These are phyloP conservation scores for Ascochyta pisi DNA, from an alignment of 2,329 filamentous ascomycete genomes.

Conservation along the genomic window DNA sequence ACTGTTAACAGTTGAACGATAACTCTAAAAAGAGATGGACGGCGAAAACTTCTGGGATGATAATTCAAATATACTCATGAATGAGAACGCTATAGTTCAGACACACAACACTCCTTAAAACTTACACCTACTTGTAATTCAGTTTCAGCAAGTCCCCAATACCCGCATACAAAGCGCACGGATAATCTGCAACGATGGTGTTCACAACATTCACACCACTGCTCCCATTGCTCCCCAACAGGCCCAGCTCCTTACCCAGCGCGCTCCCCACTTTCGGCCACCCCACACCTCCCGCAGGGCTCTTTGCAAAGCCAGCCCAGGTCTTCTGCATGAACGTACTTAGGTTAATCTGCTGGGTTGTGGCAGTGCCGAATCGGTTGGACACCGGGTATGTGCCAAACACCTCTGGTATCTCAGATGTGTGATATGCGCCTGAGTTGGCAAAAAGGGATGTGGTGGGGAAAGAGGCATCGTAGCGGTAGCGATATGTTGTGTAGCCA, in stretches of 20 bases:
- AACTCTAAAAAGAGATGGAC: too few relatives aligned
- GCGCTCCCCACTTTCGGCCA: constrained; percentile 16
- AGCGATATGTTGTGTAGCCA: constrained; percentile 27
- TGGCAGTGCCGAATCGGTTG: constrained; percentile 18
- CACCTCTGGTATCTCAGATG: constrained; percentile 29
- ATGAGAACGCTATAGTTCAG: too few relatives aligned
- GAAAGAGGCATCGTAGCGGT: constrained; percentile 23
- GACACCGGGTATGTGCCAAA: constrained; percentile 29
- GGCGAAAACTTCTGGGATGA: too few relatives aligned
- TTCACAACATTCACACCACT: constrained; percentile 14
- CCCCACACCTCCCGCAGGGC: constrained; percentile 20
- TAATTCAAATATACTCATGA: too few relatives aligned
- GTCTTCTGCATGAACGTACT: constrained; percentile 30
- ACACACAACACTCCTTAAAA: too few relatives aligned
- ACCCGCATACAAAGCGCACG: constrained; percentile 12
- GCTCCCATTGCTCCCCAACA: constrained; percentile 15
- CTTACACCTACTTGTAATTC: background rate
- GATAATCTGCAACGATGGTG: constrained; percentile 14
- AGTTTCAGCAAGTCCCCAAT: constrained; percentile 16
- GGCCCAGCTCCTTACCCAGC: constrained; percentile 12
- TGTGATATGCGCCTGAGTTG: constrained; percentile 27
- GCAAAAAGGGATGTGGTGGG: constrained; percentile 17
- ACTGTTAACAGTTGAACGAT: too few relatives aligned
- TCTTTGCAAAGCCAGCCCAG: constrained; percentile 33
- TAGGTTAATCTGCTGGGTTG: constrained; percentile 22